Evolutionary conservation across 129 eudicot species (phyloP), one percentile per base, ranked within the genome.

Genomic region (Logfia minima): DNA sequence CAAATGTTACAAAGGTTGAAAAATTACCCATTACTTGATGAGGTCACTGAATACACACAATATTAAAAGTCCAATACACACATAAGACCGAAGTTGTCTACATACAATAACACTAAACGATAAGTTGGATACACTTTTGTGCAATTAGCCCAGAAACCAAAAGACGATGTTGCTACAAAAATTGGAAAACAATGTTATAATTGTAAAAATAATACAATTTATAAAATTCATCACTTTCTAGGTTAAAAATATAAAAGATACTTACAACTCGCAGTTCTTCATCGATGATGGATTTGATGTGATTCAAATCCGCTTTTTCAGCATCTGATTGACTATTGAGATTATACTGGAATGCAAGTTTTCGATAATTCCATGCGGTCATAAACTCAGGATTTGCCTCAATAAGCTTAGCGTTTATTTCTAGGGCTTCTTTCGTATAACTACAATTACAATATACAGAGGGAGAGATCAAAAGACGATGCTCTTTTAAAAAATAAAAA

Each of bases 311-410:
- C 55, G 37, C 43, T 7, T 29, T 17, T 18, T 29, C 63, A 8
- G 23, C 11, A 58, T 65, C 41, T 29, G 68, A 64, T 64, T 31
- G 35, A 64, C 48, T 9, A 41, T 0, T 55, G 63, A 21, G 3
- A 16, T 65, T 69, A 66, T 84, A 56, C 19, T 87, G 82, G 35
- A 94, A 87, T 22, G 96, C 96, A 19, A 89, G 82, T 77, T 94
- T 94, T 23, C 97, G 86, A 68, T 87, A 94, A 79, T 94, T 94
- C 99, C 99, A 94, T 43, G 90, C 99, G 1, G 97, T 87, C 80
- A 84, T 75, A 59, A 80, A 86, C 85, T 94, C 99, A 0, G 97
- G 99, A 81, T 94, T 94, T 6, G 75, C 74, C 72, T 84, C 90
- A 28, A 91, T 53, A 16, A 94, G 93, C 83, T 87, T 88, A 4